These are phyloP conservation scores for Trametes sp. DNA, from an alignment of 1,284 basidiomycete species.

Conservation along the genomic window DNA sequence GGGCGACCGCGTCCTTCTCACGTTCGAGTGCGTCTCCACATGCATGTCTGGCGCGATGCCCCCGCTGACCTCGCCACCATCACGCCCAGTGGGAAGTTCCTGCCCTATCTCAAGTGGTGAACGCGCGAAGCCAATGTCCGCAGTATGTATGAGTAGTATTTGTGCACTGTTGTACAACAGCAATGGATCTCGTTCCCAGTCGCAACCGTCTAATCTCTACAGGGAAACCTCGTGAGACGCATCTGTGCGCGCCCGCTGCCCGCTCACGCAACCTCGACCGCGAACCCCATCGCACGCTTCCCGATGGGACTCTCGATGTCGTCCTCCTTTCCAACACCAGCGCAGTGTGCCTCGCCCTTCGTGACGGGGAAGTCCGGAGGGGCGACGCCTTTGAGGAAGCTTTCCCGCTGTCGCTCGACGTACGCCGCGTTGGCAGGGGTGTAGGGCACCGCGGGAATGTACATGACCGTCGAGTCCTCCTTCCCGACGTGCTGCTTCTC, in stretches of 20 bases:
- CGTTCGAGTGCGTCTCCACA: constrained; percentile 73
- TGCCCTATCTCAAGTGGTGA: constrained; percentile 75
- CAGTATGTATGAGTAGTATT: not conserved
- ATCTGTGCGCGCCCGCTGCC: not conserved
- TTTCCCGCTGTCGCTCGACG: constrained; percentile 64
- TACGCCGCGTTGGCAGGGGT: constrained; percentile 72
- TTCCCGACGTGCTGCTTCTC: constrained; percentile 74
- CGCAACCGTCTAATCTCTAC: not conserved
- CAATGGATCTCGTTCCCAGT: not conserved
- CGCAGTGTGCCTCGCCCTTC: constrained; percentile 60
- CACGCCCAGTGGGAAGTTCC: constrained; percentile 68
- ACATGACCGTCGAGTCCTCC: constrained; percentile 81
- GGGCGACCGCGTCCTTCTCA: constrained; percentile 84
- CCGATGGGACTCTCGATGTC: constrained; percentile 59
- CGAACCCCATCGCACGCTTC: constrained; percentile 62
- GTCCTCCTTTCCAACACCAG: constrained; percentile 54
- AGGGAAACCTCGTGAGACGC: not conserved
- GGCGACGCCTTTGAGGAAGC: constrained; percentile 65
- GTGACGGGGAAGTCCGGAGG: constrained; percentile 81
- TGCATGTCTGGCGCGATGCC: constrained; percentile 4
- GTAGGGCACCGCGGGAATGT: constrained; percentile 82
- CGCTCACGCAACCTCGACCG: constrained; percentile 37
- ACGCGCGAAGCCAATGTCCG: not conserved
- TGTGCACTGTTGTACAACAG: constrained; percentile 11
- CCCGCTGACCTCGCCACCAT: constrained; percentile 4